Conservation (phyloP, 192 early-diverging fungal species). For the Backusella morwellensis region DNA sequence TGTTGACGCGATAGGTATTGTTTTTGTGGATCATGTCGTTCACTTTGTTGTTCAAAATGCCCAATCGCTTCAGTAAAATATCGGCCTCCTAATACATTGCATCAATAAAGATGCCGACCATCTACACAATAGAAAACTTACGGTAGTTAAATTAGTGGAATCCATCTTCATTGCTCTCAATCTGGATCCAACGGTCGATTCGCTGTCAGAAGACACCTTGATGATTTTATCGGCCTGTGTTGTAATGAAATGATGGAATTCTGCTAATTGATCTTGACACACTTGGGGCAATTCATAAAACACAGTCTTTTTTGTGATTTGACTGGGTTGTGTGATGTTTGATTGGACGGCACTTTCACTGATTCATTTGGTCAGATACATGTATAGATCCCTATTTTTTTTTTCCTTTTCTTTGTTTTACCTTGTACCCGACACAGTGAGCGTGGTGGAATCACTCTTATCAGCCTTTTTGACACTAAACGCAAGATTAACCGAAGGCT, state of each 20-base stretch:
- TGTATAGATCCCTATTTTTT: background rate
- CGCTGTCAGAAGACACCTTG: background rate
- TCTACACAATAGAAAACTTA: background rate
- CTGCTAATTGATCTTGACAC: background rate
- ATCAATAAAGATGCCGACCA: background rate
- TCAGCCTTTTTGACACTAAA: background rate
- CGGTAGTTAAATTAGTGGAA: background rate
- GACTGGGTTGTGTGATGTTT: background rate
- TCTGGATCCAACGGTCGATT: background rate
- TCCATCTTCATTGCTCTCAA: background rate
- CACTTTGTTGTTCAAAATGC: background rate
- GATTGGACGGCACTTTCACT: background rate
- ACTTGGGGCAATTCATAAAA: conserved; percentile 7
- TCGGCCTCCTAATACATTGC: background rate
- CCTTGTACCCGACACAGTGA: background rate
- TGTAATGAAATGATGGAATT: background rate
- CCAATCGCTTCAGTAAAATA: background rate
- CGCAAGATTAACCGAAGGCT: background rate
- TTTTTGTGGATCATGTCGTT: background rate
- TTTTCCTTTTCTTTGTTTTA: background rate
- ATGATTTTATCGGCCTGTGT: background rate
- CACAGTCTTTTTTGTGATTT: background rate
- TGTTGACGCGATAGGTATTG: background rate
- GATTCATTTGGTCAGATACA: background rate
- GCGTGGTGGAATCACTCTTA: background rate